These are phyloP conservation scores for Diaporthe sp. DNA, from an alignment of 2,329 filamentous ascomycete genomes.

Conservation along the genomic window DNA sequence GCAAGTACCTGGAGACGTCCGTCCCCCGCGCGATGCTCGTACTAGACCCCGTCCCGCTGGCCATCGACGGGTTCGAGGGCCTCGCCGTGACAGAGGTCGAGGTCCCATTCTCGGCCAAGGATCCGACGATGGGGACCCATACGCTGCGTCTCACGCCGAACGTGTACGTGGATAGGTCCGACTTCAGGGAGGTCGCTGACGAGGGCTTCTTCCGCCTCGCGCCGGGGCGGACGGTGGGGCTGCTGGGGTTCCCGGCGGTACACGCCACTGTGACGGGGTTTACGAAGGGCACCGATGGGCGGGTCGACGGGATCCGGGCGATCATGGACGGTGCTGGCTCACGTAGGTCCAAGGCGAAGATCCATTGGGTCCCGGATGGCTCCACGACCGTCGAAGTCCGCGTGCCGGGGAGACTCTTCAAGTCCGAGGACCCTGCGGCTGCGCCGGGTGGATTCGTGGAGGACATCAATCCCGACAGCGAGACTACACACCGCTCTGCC, in stretches of 20 bases:
- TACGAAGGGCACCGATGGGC: conserved; percentile 73
- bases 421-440: neutral
- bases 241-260: conserved; percentile 78
- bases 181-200: conserved; percentile 81
- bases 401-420: conserved; percentile 84
- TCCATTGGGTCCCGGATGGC: conserved; percentile 88
- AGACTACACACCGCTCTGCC: neutral
- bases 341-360: conserved; percentile 83
- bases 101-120: conserved; percentile 86
- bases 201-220: conserved; percentile 84
- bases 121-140: conserved; percentile 75
- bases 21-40: conserved; percentile 92
- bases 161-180: conserved; percentile 86
- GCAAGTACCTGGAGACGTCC: conserved; percentile 88
- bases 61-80: conserved; percentile 83
- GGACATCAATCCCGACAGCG: neutral
- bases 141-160: conserved; percentile 77
- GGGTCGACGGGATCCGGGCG: conserved; percentile 75
- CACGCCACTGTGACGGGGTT: conserved; percentile 77
- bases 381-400: conserved; percentile 80
- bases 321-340: conserved; percentile 72
- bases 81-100: conserved; percentile 72
- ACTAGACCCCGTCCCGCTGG: conserved; percentile 86
- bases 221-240: conserved; percentile 79
- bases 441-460: neutral